Percentiles rank a stretch among this genome's conserved stretches.
These are phyloP conservation scores for Globisporangium nagaii DNA, from an alignment of 352 stramenopile genomes.

Conservation along the genomic window DNA sequence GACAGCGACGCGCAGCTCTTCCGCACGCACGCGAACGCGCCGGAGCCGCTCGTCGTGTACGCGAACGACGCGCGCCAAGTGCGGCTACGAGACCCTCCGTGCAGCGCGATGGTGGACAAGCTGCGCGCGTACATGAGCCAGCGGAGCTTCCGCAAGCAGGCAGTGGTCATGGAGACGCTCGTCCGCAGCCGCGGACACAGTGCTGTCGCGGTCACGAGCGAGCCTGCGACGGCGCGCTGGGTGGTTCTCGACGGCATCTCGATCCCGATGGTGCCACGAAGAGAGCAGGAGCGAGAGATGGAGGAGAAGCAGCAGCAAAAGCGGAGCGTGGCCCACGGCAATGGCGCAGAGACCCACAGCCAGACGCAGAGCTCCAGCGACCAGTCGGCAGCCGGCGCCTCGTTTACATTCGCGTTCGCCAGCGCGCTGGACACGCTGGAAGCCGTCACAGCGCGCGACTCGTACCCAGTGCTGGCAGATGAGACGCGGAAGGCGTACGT, in stretches of 20 bases:
- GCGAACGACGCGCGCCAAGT: slow-evolving; percentile 3
- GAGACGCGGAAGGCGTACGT: background rate
- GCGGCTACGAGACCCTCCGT: background rate
- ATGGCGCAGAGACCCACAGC: background rate
- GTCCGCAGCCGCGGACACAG: background rate
- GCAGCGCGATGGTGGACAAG: background rate
- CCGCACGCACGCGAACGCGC: background rate
- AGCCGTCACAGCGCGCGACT: background rate
- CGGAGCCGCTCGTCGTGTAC: background rate
- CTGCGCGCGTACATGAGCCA: background rate
- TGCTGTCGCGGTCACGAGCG: background rate
- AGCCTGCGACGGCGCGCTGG: background rate
- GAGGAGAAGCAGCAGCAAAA: background rate
- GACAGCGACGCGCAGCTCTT: background rate
- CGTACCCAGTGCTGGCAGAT: background rate
- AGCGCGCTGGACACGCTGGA: slow-evolving; percentile 2
- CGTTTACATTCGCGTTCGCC: slow-evolving; percentile 2
- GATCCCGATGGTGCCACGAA: background rate
- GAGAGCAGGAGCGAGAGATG: background rate
- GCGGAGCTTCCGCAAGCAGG: background rate
- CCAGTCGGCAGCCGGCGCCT: background rate
- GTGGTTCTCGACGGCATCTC: background rate
- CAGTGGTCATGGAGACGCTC: background rate
- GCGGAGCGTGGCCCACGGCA: background rate
- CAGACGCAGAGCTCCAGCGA: background rate